Base-by-base conservation (phyloP, 805 yeast genomes). In the Wickerhamomyces canadensis region DNA sequence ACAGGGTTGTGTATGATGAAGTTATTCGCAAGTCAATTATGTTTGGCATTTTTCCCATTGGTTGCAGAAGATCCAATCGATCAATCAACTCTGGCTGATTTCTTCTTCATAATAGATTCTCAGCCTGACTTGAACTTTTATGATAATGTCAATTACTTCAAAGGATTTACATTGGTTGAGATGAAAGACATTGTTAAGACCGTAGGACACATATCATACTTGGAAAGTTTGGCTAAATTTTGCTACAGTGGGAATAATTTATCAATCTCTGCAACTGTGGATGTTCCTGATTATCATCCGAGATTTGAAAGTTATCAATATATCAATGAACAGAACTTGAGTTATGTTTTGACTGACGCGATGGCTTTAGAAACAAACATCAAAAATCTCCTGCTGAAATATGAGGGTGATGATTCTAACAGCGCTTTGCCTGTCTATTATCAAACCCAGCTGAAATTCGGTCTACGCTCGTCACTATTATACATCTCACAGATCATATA, bases 211-310 rank as follows among this genome's bases (percentile, higher is more conserved):
- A 40, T 40, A 7, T 42, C 41, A 21, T 39, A 45, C n/a, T 34
- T 45, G 5, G 37, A 40, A 31, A 45, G 40, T 30, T 19, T 45
- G 9, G 39, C 44, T 4, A 37, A 33, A 13, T 34, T 45, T 6
- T 37, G 42, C 5, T 42, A 44, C 25, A 34, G 37, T 27, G 48
- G 42, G 14, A 44, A 45, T n/a, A n/a, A n/a, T n/a, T n/a, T n/a
- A n/a, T n/a, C n/a, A n/a, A n/a, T n/a, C n/a, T n/a, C n/a, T 22
- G 30, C 33, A 5, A 5, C 18, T 4, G 25, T n/a, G 7, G 10
- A 8, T 14, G 5, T 13, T 23, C 33, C 13, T n/a, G n/a, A 14
- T 28, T 24, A 26, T 7, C 2, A 7, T 10, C 26, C 29, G 4
- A 8, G 24, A 18, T 24, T 28, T 28, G 17, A 16, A 18, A 24